Percentiles rank a stretch among this genome's conserved stretches.
These are phyloP conservation scores for Ogataea pini DNA, from an alignment of 805 yeast species.

Conservation along the genomic window DNA sequence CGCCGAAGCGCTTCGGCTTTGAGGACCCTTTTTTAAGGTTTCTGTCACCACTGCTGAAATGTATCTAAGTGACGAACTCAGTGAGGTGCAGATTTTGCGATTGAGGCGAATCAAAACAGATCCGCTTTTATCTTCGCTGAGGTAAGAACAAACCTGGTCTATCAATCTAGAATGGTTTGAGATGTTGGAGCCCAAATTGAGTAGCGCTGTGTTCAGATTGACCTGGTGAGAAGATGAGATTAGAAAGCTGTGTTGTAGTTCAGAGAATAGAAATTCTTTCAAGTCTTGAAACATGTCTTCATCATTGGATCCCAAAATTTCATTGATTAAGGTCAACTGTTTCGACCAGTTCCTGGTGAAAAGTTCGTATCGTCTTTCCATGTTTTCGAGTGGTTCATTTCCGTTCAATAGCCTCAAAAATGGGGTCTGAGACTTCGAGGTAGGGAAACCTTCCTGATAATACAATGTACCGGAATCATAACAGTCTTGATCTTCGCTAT, in stretches of 20 bases:
- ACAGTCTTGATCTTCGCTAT: neutral
- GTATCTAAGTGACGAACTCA: slow-evolving; percentile 38
- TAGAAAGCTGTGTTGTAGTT: slow-evolving; percentile 8
- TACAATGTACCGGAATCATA: slow-evolving; percentile 13
- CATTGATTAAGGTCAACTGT: slow-evolving; percentile 34
- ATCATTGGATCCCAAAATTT: slow-evolving; percentile 36
- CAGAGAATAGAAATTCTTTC: slow-evolving; percentile 25
- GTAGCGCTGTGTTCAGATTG: slow-evolving; percentile 38
- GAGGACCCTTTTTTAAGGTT: slow-evolving; percentile 8
- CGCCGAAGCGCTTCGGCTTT: slow-evolving; percentile 8
- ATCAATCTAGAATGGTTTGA: slow-evolving; percentile 41
- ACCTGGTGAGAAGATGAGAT: slow-evolving; percentile 13
- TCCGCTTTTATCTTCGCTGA: slow-evolving; percentile 16
- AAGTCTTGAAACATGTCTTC: slow-evolving; percentile 37
- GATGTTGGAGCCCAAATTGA: slow-evolving; percentile 45
- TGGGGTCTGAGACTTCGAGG: slow-evolving; percentile 33
- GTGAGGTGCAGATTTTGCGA: slow-evolving; percentile 40
- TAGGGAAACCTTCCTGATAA: slow-evolving; percentile 24
- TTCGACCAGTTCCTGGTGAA: slow-evolving; percentile 41
- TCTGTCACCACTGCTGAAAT: slow-evolving; percentile 32
- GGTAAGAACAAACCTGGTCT: slow-evolving; percentile 27
- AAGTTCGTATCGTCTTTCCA: slow-evolving; percentile 42
- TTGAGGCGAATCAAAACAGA: slow-evolving; percentile 34
- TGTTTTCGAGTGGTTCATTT: slow-evolving; percentile 40
- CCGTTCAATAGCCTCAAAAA: slow-evolving; percentile 46